A percentile compares a stretch with the other conserved stretches of the same genome.
phyloP scores from a whole-genome alignment of 257 asterid genomes.

The Mitragyna speciosa region DNA sequence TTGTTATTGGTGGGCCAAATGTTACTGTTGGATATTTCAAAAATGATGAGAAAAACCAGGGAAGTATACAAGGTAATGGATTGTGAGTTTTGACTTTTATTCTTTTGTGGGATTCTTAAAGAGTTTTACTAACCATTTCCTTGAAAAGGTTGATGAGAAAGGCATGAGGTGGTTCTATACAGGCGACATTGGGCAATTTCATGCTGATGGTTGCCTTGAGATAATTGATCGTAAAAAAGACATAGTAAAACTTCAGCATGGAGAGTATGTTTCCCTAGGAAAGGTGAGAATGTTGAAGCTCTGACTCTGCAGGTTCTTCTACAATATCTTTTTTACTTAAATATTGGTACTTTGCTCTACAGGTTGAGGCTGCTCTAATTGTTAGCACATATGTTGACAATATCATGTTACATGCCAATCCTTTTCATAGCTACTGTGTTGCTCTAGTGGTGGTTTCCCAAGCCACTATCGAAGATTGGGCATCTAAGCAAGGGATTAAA shows the following conservation, averaged over 20 bases:
- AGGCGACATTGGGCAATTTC: slow-evolving; percentile 90
- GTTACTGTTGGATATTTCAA: slow-evolving; percentile 94
- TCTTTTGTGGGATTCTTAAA: background rate
- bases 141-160: slow-evolving; percentile 67
- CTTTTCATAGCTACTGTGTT: slow-evolving; percentile 78
- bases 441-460: slow-evolving; percentile 88
- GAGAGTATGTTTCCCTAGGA: slow-evolving; percentile 94
- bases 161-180: slow-evolving; percentile 94
- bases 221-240: slow-evolving; percentile 95
- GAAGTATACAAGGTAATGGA: slow-evolving; percentile 84
- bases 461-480: slow-evolving; percentile 77
- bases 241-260: slow-evolving; percentile 94
- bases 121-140: background rate
- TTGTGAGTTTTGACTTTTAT: background rate
- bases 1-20: slow-evolving; percentile 90
- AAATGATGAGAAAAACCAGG: slow-evolving; percentile 72
- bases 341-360: slow-evolving; percentile 23
- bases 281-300: slow-evolving; percentile 47
- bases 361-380: slow-evolving; percentile 85
- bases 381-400: slow-evolving; percentile 74
- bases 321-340: slow-evolving; percentile 7
- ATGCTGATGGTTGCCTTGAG: slow-evolving; percentile 90
- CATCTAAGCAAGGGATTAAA: slow-evolving; percentile 53
- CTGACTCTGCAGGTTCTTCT: background rate
- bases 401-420: slow-evolving; percentile 89